Percentiles rank a stretch among this genome's conserved stretches.
Conservation (phyloP, 768 basidiomycete genomes). For the Russula virescens region DNA sequence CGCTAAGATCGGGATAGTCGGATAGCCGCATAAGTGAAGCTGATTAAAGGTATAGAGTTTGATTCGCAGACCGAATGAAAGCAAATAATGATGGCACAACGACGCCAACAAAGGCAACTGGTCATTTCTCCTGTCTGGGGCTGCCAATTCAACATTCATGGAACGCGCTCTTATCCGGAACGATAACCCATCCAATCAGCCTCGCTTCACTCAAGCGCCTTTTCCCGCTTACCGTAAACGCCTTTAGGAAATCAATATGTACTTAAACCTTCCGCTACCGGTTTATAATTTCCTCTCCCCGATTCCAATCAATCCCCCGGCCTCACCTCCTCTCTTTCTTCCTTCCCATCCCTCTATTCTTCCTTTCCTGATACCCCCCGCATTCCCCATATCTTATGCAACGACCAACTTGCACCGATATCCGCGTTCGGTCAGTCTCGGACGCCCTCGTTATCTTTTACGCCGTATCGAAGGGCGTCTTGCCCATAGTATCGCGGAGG, state of each 20-base stretch:
- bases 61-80: constrained; percentile 18
- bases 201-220: constrained; percentile 6
- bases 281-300: constrained; percentile 3
- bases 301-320: constrained; percentile 2
- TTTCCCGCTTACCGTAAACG: constrained; percentile 24
- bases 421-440: constrained; percentile 56
- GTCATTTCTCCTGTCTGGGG: constrained; percentile 20
- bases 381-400: constrained; percentile 40
- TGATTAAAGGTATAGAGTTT: constrained; percentile 28
- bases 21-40: constrained; percentile 19
- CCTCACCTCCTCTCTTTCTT: neutral
- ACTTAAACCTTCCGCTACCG: constrained; percentile 17
- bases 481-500: constrained; percentile 65
- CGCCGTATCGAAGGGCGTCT: constrained; percentile 50
- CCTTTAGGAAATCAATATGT: constrained; percentile 15
- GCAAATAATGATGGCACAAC: constrained; percentile 4
- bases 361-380: constrained; percentile 3
- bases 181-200: constrained; percentile 16
- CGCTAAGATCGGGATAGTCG: constrained; percentile 15
- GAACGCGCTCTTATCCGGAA: constrained; percentile 23
- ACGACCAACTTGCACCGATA: constrained; percentile 57
- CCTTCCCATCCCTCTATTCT: constrained; percentile 1
- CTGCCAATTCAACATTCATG: constrained; percentile 22
- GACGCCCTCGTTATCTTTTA: constrained; percentile 76
- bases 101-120: constrained; percentile 12